A percentile compares a stretch with the other conserved stretches of the same genome.
These are phyloP conservation scores for Neurospora discreta DNA, from an alignment of 495 filamentous ascomycete genomes.

Conservation along the genomic window DNA sequence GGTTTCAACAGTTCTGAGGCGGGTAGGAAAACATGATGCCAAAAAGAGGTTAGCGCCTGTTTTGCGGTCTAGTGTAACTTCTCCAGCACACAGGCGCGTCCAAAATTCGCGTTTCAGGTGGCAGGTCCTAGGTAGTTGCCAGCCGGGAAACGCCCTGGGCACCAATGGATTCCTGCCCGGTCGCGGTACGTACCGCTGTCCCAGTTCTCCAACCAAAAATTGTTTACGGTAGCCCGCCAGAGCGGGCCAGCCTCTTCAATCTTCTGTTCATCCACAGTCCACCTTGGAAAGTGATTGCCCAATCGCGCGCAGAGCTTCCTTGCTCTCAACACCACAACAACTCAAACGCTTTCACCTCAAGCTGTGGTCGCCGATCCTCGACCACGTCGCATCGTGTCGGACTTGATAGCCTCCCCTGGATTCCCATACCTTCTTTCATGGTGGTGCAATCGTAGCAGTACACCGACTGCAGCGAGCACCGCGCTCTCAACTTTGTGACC, in stretches of 20 bases:
- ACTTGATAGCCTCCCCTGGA: neutral
- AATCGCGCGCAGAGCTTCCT: constrained; percentile 1
- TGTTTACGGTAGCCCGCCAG: constrained; percentile 18
- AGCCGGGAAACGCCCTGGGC: neutral
- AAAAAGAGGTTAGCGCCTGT: neutral
- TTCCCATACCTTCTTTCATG: neutral
- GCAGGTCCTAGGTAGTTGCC: neutral
- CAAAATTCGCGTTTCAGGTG: constrained; percentile 9
- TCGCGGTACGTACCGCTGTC: neutral
- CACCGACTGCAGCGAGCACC: constrained; percentile 6
- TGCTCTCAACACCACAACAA: constrained; percentile 5
- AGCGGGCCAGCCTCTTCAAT: constrained; percentile 12
- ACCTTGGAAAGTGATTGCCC: neutral
- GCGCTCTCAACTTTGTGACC: neutral
- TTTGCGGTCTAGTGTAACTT: neutral
- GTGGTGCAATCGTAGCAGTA: constrained; percentile 15
- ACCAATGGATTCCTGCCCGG: constrained; percentile 17
- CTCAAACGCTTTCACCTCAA: neutral
- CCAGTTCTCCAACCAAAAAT: constrained; percentile 18
- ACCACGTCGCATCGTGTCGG: neutral
- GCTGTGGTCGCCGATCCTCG: neutral
- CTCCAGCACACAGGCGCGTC: neutral
- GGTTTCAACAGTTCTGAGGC: neutral
- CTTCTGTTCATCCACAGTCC: neutral
- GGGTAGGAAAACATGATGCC: neutral